Evolutionary conservation across 2,329 filamentous ascomycete genomes (phyloP).

Genomic region (Hymenoscyphus occultus): DNA sequence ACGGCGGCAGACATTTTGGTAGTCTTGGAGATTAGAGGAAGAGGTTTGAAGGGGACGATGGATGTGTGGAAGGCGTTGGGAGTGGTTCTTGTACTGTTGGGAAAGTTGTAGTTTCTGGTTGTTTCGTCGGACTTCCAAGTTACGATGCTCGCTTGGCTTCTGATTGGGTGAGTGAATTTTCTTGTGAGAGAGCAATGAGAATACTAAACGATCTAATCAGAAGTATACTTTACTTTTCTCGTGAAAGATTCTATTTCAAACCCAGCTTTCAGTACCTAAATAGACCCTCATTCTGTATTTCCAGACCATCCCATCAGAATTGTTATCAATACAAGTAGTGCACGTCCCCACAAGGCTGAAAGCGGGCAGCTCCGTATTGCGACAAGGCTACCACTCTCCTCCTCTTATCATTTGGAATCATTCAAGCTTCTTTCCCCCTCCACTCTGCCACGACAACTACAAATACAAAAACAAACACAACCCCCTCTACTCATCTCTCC

Average conservation of each 20-base stretch:
- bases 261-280: neutral
- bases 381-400: neutral
- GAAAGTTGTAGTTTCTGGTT: conserved; percentile 3
- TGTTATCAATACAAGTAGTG: neutral
- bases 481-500: neutral
- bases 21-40: neutral
- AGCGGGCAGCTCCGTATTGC: conserved; percentile 14
- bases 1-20: conserved; percentile 43
- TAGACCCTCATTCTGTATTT: neutral
- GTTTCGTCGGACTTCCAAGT: conserved; percentile 13
- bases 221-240: neutral
- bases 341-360: conserved; percentile 8
- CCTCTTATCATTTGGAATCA: conserved; percentile 6
- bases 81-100: neutral
- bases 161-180: conserved; percentile 9
- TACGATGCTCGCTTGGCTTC: neutral
- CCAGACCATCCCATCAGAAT: neutral
- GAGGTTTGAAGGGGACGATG: neutral
- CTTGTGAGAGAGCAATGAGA: neutral
- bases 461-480: neutral
- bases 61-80: neutral
- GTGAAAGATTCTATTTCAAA: neutral
- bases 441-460: neutral
- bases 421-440: conserved; percentile 2
- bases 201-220: neutral